Conservation (phyloP, 2,329 filamentous ascomycete species). For the Aotearoamyces nothofagi region DNA sequence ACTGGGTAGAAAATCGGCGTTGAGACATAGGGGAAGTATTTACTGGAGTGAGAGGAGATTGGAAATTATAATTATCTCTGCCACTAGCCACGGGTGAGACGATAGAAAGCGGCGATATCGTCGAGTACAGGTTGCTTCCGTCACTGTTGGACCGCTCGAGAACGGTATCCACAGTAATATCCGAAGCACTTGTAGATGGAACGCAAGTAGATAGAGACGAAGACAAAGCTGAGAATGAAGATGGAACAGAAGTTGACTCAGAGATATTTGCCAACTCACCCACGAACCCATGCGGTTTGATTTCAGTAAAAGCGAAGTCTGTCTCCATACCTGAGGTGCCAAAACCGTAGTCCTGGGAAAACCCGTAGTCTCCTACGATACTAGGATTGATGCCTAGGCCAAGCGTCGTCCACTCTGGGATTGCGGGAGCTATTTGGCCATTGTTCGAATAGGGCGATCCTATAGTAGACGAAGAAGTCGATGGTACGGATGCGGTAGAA, state of each 20-base stretch:
- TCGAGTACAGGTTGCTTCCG: constrained; percentile 6
- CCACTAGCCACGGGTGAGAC: constrained; percentile 9
- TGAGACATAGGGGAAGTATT: constrained; percentile 17
- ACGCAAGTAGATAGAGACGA: constrained; percentile 13
- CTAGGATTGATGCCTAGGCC: constrained; percentile 16
- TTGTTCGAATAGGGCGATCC: constrained; percentile 19
- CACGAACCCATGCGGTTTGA: constrained; percentile 27
- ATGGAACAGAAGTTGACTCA: constrained; percentile 16
- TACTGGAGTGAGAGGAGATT: constrained; percentile 21
- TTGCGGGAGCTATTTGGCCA: constrained; percentile 13
- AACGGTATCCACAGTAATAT: constrained; percentile 4
- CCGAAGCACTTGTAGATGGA: constrained; percentile 11
- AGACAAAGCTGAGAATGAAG: constrained; percentile 11
- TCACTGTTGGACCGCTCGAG: background rate
- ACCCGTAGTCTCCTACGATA: constrained; percentile 17
- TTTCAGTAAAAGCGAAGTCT: constrained; percentile 20
- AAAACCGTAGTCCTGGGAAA: constrained; percentile 15
- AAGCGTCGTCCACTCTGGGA: constrained; percentile 16
- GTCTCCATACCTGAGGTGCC: constrained; percentile 18
- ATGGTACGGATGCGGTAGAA: constrained; percentile 18
- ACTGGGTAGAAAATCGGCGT: constrained; percentile 6
- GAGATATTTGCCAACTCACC: constrained; percentile 26
- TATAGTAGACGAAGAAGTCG: constrained; percentile 18
- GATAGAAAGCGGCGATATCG: constrained; percentile 15
- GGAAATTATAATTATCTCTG: constrained; percentile 16